phyloP scores from a whole-genome alignment of 2,329 filamentous ascomycete genomes.

The Neonectria neomacrospora region DNA sequence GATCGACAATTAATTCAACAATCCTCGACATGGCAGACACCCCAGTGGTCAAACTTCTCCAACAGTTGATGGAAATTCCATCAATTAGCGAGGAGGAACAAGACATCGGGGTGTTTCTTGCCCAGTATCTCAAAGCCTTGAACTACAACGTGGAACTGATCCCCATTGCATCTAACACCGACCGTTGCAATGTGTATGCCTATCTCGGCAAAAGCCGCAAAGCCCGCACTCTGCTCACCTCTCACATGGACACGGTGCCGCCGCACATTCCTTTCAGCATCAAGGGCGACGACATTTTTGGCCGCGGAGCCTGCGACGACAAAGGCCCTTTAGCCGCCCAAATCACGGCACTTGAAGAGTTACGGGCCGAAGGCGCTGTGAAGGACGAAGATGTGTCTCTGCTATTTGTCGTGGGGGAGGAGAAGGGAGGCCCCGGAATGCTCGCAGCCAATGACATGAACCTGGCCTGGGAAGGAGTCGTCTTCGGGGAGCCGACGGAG shows the following conservation, averaged over 20 bases:
- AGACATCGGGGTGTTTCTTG: slow-evolving; percentile 72
- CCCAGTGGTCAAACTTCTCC: slow-evolving; percentile 32
- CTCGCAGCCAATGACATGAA: slow-evolving; percentile 56
- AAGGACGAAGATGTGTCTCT: slow-evolving; percentile 55
- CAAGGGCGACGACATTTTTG: slow-evolving; percentile 57
- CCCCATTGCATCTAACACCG: slow-evolving; percentile 33
- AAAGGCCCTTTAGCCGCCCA: slow-evolving; percentile 75
- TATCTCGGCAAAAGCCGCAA: slow-evolving; percentile 60
- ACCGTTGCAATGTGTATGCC: slow-evolving; percentile 76
- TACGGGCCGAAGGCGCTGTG: slow-evolving; percentile 20
- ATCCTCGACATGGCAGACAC: slow-evolving; percentile 16
- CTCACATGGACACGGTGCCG: slow-evolving; percentile 80
- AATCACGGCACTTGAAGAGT: slow-evolving; percentile 65
- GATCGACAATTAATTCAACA: not conserved
- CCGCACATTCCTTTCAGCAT: slow-evolving; percentile 74
- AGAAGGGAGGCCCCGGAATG: slow-evolving; percentile 76
- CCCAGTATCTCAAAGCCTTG: slow-evolving; percentile 65
- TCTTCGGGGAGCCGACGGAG: slow-evolving; percentile 81
- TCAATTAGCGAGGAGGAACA: slow-evolving; percentile 58
- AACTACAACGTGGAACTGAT: slow-evolving; percentile 51
- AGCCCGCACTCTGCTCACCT: slow-evolving; percentile 70
- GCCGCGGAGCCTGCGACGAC: slow-evolving; percentile 76
- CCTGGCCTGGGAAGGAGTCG: slow-evolving; percentile 67
- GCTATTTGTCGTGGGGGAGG: slow-evolving; percentile 73
- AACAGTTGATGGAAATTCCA: slow-evolving; percentile 32